These are phyloP conservation scores for Shiraia sp. DNA, from an alignment of 2,329 filamentous ascomycete species.

Conservation along the genomic window DNA sequence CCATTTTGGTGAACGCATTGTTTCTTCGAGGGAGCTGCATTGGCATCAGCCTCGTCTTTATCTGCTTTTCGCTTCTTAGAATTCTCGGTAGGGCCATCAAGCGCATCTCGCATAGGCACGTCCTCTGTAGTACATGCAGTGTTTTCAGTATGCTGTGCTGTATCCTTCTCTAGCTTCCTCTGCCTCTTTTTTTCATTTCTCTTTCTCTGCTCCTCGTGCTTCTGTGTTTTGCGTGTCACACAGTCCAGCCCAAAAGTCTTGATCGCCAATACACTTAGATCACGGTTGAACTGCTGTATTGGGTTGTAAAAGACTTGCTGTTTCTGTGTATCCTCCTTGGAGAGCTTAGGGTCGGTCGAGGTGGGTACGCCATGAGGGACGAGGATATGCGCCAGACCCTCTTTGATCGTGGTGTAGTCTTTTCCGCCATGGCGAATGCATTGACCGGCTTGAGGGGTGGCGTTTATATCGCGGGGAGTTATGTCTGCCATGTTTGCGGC, in stretches of 20 bases:
- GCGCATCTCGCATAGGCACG: background rate
- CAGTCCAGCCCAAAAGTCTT: conserved; percentile 79
- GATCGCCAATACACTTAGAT: conserved; percentile 90
- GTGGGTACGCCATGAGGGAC: conserved; percentile 59
- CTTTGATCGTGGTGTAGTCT: conserved; percentile 64
- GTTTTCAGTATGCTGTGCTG: conserved; percentile 4
- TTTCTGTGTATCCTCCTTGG: conserved; percentile 58
- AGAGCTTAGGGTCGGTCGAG: conserved; percentile 52
- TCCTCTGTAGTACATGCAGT: conserved; percentile 6
- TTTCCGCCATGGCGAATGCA: conserved; percentile 52
- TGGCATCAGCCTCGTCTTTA: conserved; percentile 12
- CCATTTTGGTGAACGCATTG: conserved; percentile 25
- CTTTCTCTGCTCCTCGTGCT: conserved; percentile 48
- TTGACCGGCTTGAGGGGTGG: conserved; percentile 34
- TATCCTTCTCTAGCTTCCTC: conserved; percentile 14
- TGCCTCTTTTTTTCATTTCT: conserved; percentile 29
- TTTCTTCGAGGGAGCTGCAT: conserved; percentile 27
- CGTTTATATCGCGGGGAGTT: conserved; percentile 27
- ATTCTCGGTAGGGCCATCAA: too few species aligned
- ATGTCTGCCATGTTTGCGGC: conserved; percentile 15
- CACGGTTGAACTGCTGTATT: conserved; percentile 98
- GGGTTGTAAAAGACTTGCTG: conserved; percentile 96
- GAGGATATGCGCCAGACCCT: conserved; percentile 70
- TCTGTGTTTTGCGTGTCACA: conserved; percentile 53
- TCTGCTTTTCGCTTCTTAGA: conserved; percentile 31